phyloP scores from a whole-genome alignment of 176 grass and related monocot species.

The Thinopyrum elongatum region DNA sequence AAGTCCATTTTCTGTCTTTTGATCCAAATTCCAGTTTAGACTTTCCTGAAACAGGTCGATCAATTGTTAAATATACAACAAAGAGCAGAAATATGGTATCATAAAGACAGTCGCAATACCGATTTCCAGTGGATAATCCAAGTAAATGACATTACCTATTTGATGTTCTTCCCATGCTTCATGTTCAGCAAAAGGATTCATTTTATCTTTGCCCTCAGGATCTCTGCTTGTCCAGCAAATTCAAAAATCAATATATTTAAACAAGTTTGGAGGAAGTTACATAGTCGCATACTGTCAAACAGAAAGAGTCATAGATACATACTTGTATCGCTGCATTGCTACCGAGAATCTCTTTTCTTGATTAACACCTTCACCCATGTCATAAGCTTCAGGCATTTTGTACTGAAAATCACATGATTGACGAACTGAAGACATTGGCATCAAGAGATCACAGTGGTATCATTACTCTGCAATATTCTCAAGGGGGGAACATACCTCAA shows the following conservation, averaged over 20 bases:
- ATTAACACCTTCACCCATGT: slow-evolving; percentile 78
- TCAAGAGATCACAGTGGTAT: not conserved
- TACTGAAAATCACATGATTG: slow-evolving; percentile 53
- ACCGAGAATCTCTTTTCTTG: slow-evolving; percentile 98
- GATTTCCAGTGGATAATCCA: not conserved
- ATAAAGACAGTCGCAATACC: not conserved
- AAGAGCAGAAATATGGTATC: not conserved
- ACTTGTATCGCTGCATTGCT: slow-evolving; percentile 75
- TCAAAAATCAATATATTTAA: slow-evolving; percentile 1
- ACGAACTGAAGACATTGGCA: not conserved
- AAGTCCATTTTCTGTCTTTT: slow-evolving; percentile 65
- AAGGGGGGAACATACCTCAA: slow-evolving; percentile 50
- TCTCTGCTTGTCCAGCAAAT: slow-evolving; percentile 50
- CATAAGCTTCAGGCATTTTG: slow-evolving; percentile 97
- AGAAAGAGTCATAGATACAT: slow-evolving; percentile 11
- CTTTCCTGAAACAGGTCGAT: slow-evolving; percentile 64
- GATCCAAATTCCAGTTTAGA: slow-evolving; percentile 75
- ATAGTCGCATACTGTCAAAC: not conserved
- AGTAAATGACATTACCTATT: slow-evolving; percentile 54
- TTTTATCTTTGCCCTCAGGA: slow-evolving; percentile 77
- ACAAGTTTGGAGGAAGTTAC: slow-evolving; percentile 1
- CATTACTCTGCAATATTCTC: not conserved
- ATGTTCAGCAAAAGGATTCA: slow-evolving; percentile 99
- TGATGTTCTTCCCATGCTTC: slow-evolving; percentile 98
- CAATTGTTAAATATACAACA: slow-evolving; percentile 6